Base-by-base conservation (phyloP, 768 basidiomycete genomes). In the Chalciporus piperatus region DNA sequence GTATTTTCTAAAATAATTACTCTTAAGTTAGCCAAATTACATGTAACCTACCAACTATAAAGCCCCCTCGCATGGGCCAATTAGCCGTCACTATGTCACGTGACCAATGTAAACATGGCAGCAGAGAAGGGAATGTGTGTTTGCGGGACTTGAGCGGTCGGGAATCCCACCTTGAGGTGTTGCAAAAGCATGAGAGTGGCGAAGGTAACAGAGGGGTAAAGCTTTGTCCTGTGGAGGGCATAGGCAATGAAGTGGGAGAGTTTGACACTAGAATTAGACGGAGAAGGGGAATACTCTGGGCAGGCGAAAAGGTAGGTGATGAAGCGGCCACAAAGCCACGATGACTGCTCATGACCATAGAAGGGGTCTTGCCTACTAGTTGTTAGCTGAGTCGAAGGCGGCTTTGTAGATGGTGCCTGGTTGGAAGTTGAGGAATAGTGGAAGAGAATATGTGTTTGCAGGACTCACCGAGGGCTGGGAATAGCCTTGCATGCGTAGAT, bases 231-330 rank as follows among this genome's bases (percentile, higher is more conserved):
- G 59, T 87, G 83, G 19, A 87, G 69, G 0, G 83, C 80, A 52
- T 87, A 87, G 0, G 84, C 84, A 56, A 85, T 82, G 62, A 86
- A 86, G 17, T 79, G 73, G 0, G 81, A 79, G 0, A 86, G 67
- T 6, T 69, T 69, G 7, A 68, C 57, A 0, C 51, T 62, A 0
- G 68, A 71, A 1, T 64, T 66, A 1, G 69, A 70, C 0, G 69
- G 69, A 0, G 67, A 61, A 0, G 89, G 83, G 4, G 91, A 87
- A 27, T 83, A 76, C 54, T 93, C 89, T 3, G 92, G 93, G 63
- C 93, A 96, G 0, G 85, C 83, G 63, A 94, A 95, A 0, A 94
- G 77, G 47, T 90, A 85, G 0, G 86, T 86, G 19, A 96, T 92
- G 64, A 94, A 95, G 0, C 87, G 78, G 0, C 79, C 84, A 46